Evolutionary conservation across 495 filamentous ascomycete species (phyloP).

Genomic region (Trichoderma reesei): DNA sequence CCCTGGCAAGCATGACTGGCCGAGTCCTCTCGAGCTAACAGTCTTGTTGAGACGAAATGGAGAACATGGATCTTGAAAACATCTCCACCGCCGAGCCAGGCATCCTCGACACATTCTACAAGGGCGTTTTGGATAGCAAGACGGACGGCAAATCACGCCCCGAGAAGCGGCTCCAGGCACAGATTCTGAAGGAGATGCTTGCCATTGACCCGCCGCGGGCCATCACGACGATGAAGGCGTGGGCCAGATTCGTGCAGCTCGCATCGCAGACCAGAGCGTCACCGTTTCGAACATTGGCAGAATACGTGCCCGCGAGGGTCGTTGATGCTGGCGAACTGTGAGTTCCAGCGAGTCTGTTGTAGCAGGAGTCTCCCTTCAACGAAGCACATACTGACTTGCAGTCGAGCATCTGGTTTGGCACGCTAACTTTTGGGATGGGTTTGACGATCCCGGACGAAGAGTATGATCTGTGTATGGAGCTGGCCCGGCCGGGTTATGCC

Average conservation of each 20-base stretch:
- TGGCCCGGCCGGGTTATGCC: slow-evolving; percentile 19
- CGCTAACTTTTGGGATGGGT: background rate
- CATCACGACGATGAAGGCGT: background rate
- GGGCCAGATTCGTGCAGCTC: background rate
- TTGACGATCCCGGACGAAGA: background rate
- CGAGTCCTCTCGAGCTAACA: background rate
- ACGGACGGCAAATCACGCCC: background rate
- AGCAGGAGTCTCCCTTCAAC: background rate
- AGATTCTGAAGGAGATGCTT: background rate
- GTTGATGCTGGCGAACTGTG: background rate
- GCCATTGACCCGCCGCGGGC: background rate
- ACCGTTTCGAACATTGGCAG: background rate
- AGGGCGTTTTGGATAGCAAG: background rate
- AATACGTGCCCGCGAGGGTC: background rate
- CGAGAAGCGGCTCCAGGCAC: background rate
- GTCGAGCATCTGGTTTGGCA: background rate
- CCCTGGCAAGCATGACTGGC: background rate
- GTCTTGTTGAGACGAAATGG: background rate
- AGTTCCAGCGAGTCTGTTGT: background rate
- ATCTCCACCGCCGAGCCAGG: background rate
- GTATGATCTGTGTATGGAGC: slow-evolving; percentile 7
- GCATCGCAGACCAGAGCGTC: background rate
- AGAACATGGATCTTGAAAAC: background rate
- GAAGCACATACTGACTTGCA: background rate
- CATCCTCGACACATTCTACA: background rate